A percentile compares a stretch with the other conserved stretches of the same genome.
phyloP scores from a whole-genome alignment of 2,329 filamentous ascomycete genomes.

The Herpotrichia juniperi region DNA sequence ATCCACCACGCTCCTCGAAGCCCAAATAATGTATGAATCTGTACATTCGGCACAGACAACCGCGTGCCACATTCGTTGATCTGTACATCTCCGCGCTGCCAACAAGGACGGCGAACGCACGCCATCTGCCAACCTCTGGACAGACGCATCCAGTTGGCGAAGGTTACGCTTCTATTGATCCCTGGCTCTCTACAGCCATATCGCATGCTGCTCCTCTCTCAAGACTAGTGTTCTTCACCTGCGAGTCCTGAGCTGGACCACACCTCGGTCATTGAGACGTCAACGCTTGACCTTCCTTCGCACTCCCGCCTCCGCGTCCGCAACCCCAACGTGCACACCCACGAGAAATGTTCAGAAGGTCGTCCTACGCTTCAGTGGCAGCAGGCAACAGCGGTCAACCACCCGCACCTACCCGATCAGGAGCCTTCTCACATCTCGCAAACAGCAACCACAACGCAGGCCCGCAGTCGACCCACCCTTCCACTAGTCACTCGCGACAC shows the following conservation, averaged over 20 bases:
- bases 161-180: background rate
- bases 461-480: slow-evolving; percentile 25
- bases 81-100: slow-evolving; percentile 18
- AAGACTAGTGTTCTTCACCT: background rate
- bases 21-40: slow-evolving; percentile 37
- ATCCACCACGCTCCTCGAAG: slow-evolving; percentile 6
- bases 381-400: slow-evolving; percentile 53
- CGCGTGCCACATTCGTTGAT: slow-evolving; percentile 34
- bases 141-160: slow-evolving; percentile 1
- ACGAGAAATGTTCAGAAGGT: slow-evolving; percentile 50
- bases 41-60: slow-evolving; percentile 22
- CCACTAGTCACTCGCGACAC: slow-evolving; percentile 36
- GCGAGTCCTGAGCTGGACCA: background rate
- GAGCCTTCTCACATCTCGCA: slow-evolving; percentile 62
- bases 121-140: slow-evolving; percentile 7
- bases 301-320: background rate
- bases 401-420: slow-evolving; percentile 42
- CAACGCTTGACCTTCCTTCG: slow-evolving; percentile 2
- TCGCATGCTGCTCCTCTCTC: background rate
- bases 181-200: background rate
- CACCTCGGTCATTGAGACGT: slow-evolving; percentile 1
- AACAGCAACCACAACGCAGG: slow-evolving; percentile 50
- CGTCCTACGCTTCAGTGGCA: slow-evolving; percentile 67
- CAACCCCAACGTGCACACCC: slow-evolving; percentile 1
- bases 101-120: slow-evolving; percentile 7